Evolutionary conservation across 2,329 filamentous ascomycete genomes (phyloP), one percentile per base, ranked within the genome.

Genomic region (Cercospora sp.): DNA sequence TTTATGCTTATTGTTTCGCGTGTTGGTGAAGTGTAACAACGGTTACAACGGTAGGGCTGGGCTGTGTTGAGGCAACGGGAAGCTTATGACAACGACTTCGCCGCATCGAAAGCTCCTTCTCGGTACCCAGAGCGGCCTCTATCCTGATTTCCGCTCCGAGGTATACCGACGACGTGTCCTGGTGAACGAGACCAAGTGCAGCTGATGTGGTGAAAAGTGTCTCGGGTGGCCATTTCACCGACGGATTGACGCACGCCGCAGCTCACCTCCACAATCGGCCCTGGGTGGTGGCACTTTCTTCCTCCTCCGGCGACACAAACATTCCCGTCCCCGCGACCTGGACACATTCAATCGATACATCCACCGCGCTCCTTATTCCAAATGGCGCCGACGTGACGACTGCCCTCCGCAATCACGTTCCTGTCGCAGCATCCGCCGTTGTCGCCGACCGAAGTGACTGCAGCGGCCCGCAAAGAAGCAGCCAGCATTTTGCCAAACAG

Each of bases 241-340:
- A 48, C 45, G 18, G n/a, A 13, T 39, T 48, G 45, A 48, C 45
- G 45, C 45, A 48, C 45, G 45, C 45, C 36, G 36, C 36, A 39
- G 36, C 45, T 48, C 45, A 39, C 36, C 36, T 39, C 36, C 45
- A 48, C 45, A 31, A 20, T 12, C 28, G 10, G 53, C 28, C 16
- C 13, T 30, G 48, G 45, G 18, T 26, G 48, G 53, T 57, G 53
- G 51, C 53, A 57, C 53, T 57, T 57, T 57, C 53, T 57, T 57
- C 53, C 53, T 53, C 23, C 48, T 28, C 23, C 23, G 23, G 23
- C 23, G 53, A 16, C 28, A 31, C 28, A 57, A n/a, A 28, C 26
- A 57, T 31, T 31, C 12, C 53, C 53, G 53, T 31, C 53, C 45
- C 45, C 23, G 53, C 53, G 53, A 57, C 53, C 28, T 57, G 18